A percentile compares a stretch with the other conserved stretches of the same genome.
phyloP scores from a whole-genome alignment of 1,284 basidiomycete species.

The Ustilago bromivora region DNA sequence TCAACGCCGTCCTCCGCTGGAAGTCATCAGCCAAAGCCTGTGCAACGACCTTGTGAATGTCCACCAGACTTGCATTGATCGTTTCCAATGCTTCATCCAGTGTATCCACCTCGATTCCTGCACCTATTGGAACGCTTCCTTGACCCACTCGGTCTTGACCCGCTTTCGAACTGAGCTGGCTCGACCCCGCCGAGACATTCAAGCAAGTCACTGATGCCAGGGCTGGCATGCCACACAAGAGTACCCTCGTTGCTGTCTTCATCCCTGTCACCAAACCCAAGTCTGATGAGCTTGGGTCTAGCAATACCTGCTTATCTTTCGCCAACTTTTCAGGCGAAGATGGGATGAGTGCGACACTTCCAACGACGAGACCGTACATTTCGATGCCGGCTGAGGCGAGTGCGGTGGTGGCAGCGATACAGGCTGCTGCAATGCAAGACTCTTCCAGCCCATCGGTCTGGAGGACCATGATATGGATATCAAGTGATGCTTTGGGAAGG shows the following conservation, averaged over 20 bases:
- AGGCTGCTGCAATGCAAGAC: constrained; percentile 71
- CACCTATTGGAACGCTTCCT: not conserved
- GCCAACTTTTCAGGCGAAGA: constrained; percentile 4
- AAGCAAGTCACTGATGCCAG: constrained; percentile 80
- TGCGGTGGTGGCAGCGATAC: constrained; percentile 88
- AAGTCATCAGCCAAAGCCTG: constrained; percentile 42
- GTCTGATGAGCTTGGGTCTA: constrained; percentile 87
- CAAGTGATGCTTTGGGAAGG: constrained; percentile 92
- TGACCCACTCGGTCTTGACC: not conserved
- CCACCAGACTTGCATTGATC: constrained; percentile 33
- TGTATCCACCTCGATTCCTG: constrained; percentile 21
- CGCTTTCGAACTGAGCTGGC: constrained; percentile 5
- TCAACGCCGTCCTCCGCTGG: constrained; percentile 31
- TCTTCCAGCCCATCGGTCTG: constrained; percentile 86
- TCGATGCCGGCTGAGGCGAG: constrained; percentile 89
- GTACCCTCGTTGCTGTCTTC: constrained; percentile 70
- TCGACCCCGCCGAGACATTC: constrained; percentile 33
- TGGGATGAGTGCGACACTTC: constrained; percentile 76
- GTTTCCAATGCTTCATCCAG: constrained; percentile 30
- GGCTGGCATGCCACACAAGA: constrained; percentile 87
- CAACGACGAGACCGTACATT: constrained; percentile 83
- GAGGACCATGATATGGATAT: constrained; percentile 89
- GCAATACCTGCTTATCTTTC: constrained; percentile 71
- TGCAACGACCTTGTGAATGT: constrained; percentile 51
- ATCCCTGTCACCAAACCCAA: constrained; percentile 69